A percentile compares a stretch with the other conserved stretches of the same genome.
These are phyloP conservation scores for Russula compacta DNA, from an alignment of 768 basidiomycete genomes.

Conservation along the genomic window DNA sequence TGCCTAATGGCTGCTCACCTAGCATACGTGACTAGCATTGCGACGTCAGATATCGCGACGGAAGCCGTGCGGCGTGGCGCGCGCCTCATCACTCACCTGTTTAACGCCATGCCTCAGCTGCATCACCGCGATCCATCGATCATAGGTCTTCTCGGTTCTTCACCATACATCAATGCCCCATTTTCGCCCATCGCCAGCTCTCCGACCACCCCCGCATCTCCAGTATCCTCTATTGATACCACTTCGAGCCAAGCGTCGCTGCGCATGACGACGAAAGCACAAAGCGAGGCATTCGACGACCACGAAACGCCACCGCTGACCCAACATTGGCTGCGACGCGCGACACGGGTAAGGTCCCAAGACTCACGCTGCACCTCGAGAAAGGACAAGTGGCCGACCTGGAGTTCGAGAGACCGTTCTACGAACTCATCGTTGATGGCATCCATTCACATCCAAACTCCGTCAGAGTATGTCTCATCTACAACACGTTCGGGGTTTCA, in stretches of 20 bases:
- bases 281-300: constrained; percentile 51
- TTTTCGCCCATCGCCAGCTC: constrained; percentile 29
- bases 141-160: constrained; percentile 78
- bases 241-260: constrained; percentile 3
- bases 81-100: constrained; percentile 82
- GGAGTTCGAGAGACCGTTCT: constrained; percentile 64
- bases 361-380: constrained; percentile 31
- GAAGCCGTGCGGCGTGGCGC: constrained; percentile 65
- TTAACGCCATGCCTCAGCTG: constrained; percentile 88
- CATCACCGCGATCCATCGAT: constrained; percentile 90
- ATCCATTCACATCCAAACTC: constrained; percentile 89
- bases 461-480: constrained; percentile 50
- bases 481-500: not conserved
- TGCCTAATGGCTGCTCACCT: not conserved
- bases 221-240: constrained; percentile 4
- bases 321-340: constrained; percentile 27
- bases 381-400: constrained; percentile 40
- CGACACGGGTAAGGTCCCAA: not conserved
- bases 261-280: constrained; percentile 19
- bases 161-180: constrained; percentile 46
- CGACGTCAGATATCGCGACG: constrained; percentile 64
- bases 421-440: constrained; percentile 85
- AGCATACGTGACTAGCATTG: constrained; percentile 40
- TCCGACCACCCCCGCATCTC: constrained; percentile 19
- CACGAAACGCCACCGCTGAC: constrained; percentile 45